phyloP scores from a whole-genome alignment of 2,329 filamentous ascomycete genomes.

The Sordariomycetes sp. region DNA sequence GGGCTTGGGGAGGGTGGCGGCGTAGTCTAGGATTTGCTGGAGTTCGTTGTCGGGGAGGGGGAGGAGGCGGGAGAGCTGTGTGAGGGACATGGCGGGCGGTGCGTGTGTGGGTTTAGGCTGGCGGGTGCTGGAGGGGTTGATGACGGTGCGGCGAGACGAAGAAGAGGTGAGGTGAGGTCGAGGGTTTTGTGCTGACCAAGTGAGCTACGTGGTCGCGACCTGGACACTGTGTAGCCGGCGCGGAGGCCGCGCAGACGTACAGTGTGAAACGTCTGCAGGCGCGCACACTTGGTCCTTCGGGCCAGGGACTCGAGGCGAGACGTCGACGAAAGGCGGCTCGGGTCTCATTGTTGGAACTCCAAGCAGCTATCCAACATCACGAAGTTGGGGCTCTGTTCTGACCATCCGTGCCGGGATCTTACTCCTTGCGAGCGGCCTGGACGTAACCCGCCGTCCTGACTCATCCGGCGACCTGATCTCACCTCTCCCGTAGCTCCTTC shows the following conservation, averaged over 20 bases:
- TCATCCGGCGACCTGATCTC: too few relatives aligned
- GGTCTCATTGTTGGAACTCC: too few relatives aligned
- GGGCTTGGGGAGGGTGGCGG: conserved; percentile 59
- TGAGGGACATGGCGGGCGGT: conserved; percentile 30
- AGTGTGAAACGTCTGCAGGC: too few relatives aligned
- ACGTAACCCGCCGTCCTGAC: too few relatives aligned
- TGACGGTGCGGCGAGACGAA: neutral
- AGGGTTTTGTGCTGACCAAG: neutral
- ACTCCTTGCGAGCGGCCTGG: too few relatives aligned
- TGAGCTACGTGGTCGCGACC: neutral
- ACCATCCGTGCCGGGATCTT: too few relatives aligned
- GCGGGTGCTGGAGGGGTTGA: neutral
- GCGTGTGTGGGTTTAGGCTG: neutral
- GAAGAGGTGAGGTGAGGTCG: neutral
- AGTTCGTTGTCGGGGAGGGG: conserved; percentile 78
- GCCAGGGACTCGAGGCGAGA: too few relatives aligned
- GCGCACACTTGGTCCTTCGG: too few relatives aligned
- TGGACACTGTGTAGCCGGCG: neutral
- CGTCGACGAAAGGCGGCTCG: too few relatives aligned
- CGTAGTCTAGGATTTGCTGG: conserved; percentile 73
- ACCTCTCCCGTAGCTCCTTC: too few relatives aligned
- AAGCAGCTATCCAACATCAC: too few relatives aligned
- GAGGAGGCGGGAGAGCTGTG: conserved; percentile 67
- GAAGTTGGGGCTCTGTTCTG: too few relatives aligned
- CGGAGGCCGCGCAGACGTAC: neutral